Evolutionary conservation across 805 yeast species (phyloP).

Genomic region (Candida sithepensis): DNA sequence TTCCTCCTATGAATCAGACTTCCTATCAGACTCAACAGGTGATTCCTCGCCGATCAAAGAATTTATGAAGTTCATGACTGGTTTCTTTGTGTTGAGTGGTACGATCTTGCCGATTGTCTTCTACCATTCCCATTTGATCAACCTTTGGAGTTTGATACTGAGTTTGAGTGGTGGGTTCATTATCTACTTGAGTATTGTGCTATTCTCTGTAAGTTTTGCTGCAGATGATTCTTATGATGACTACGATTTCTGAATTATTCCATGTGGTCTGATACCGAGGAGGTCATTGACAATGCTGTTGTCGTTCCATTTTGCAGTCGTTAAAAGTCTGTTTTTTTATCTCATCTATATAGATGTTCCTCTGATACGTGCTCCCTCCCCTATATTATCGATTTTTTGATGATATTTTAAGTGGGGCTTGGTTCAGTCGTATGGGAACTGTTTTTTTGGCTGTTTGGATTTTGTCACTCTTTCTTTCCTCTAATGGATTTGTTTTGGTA

Average conservation of each 20-base stretch:
- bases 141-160: conserved; percentile 41
- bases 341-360: too few relatives aligned
- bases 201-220: conserved; percentile 75
- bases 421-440: too few relatives aligned
- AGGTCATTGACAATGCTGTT: too few relatives aligned
- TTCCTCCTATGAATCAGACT: conserved; percentile 28
- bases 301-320: too few relatives aligned
- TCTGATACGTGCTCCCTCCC: too few relatives aligned
- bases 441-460: too few relatives aligned
- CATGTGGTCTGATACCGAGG: too few relatives aligned
- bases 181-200: conserved; percentile 76
- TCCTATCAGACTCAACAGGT: conserved; percentile 24
- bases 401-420: too few relatives aligned
- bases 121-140: conserved; percentile 28
- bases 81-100: conserved; percentile 32
- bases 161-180: conserved; percentile 80
- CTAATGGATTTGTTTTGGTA: too few relatives aligned
- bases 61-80: conserved; percentile 31
- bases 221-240: conserved; percentile 45
- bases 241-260: conserved; percentile 23
- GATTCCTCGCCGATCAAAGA: conserved; percentile 22
- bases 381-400: too few relatives aligned
- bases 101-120: conserved; percentile 30
- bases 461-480: too few relatives aligned
- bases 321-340: too few relatives aligned